Evolutionary conservation across 2,329 filamentous ascomycete genomes (phyloP).

Genomic region (Ophiocordyceps sinensis): DNA sequence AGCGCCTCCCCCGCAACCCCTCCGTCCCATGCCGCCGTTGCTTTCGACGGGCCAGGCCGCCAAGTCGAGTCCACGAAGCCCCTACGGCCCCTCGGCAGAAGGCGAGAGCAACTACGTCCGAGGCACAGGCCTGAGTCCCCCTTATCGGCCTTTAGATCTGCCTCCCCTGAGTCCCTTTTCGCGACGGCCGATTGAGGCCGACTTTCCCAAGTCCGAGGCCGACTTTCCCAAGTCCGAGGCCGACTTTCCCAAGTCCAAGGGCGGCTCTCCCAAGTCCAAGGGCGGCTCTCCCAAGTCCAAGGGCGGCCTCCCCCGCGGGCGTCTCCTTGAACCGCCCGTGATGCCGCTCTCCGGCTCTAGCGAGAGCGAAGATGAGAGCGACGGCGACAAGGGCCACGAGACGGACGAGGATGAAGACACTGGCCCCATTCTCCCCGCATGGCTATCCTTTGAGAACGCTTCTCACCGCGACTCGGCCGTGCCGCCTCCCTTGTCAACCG

Average conservation of each 20-base stretch:
- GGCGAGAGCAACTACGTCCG: conserved; percentile 4
- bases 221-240: no score
- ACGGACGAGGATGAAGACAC: neutral
- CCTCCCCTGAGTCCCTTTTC: conserved; percentile 13
- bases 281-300: no score
- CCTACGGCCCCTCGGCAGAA: neutral
- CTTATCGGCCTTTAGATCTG: conserved; percentile 4
- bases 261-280: no score
- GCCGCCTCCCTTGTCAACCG: conserved; percentile 18
- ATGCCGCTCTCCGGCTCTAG: conserved; percentile 1
- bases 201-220: no score
- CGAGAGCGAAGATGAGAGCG: neutral
- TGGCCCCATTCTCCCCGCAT: neutral
- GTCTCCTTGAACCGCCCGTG: conserved; percentile 9
- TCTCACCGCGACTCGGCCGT: conserved; percentile 19
- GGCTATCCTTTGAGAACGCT: conserved; percentile 11
- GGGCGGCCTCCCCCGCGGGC: conserved; percentile 20
- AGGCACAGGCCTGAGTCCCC: neutral
- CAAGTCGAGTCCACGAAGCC: neutral
- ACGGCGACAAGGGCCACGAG: neutral
- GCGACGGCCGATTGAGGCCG: conserved; percentile 14
- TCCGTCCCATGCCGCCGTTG: conserved; percentile 1
- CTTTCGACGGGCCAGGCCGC: neutral
- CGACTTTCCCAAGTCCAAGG: no score
- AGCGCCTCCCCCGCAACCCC: conserved; percentile 7